Percentiles rank a stretch among this genome's conserved stretches.
These are phyloP conservation scores for Colletotrichum sp. DNA, from an alignment of 2,329 filamentous ascomycete species.

Conservation along the genomic window DNA sequence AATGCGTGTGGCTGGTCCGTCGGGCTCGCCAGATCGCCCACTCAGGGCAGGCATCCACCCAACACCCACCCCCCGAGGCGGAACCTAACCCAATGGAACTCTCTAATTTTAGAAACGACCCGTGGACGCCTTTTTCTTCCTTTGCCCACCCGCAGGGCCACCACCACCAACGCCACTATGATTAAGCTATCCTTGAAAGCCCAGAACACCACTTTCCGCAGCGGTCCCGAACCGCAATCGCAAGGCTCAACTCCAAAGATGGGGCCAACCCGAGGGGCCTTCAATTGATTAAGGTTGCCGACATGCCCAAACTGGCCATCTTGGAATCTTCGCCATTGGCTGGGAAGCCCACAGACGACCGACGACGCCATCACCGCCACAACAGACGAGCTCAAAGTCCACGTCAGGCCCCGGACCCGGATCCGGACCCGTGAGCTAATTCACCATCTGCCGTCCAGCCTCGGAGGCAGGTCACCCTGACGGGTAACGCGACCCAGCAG, in stretches of 20 bases:
- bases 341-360: background rate
- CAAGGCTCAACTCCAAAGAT: background rate
- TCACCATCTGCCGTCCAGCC: background rate
- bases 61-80: background rate
- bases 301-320: background rate
- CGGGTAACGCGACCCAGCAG: background rate
- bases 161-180: background rate
- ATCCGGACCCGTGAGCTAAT: background rate
- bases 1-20: slow-evolving; percentile 6
- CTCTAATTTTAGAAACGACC: slow-evolving; percentile 15
- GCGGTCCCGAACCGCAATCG: background rate
- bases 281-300: background rate
- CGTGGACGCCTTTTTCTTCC: background rate
- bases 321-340: background rate
- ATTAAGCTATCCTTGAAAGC: background rate
- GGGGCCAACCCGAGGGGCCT: background rate
- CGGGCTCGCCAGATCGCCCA: slow-evolving; percentile 16
- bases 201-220: background rate
- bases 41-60: background rate
- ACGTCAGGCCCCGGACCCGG: background rate
- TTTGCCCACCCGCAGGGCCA: background rate
- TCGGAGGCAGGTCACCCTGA: background rate
- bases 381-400: slow-evolving; percentile 1
- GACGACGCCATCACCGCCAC: slow-evolving; percentile 10
- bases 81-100: background rate